Base-by-base conservation (phyloP, 306 rosid genomes). In the Canavalia gladiata region DNA sequence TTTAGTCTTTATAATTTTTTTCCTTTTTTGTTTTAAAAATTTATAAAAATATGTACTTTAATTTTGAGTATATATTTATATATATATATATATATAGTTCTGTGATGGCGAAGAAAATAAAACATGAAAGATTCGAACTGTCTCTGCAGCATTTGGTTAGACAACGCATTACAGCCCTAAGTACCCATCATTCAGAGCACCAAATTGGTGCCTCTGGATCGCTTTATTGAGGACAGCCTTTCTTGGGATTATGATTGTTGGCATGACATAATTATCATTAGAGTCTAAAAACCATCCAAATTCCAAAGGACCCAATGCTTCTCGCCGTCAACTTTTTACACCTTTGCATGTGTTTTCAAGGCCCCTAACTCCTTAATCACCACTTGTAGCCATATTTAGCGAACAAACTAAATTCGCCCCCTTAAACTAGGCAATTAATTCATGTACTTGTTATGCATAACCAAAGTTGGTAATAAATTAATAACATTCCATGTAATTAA, bases 151-250 rank as follows among this genome's bases (percentile, higher is more conserved):
- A 55, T 66, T 42, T 78, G 78, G 82, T 4, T 86, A 46, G 76
- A 82, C 84, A 86, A 74, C 75, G 79, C 84, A 86, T 47, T 9
- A 50, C 78, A 68, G 71, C 78, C 81, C 47, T 9, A 6, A 45
- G 9, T 29, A 13, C 1, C 52, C 81, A 75, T 69, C 55, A 8
- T 62, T 52, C 6, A 56, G 31, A 34, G 6, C 62, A 79, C 64
- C 59, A 52, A 11, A 68, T 57, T 49, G 80, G 51, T 76, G 76
- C 59, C 46, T 25, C 84, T 54, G 9, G 70, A 50, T 79, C 58
- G 1, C 75, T 68, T 74, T 46, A 46, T 46, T 8, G n/a, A 47
- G 39, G 46, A 49, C 79, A 77, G 54, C 51, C 76, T 83, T 64
- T 35, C 49, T 72, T n/a, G 10, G 34, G 65, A 18, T 34, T 35